These are phyloP conservation scores for Fusarium subtropicale DNA, from an alignment of 2,329 filamentous ascomycete species.

Conservation along the genomic window DNA sequence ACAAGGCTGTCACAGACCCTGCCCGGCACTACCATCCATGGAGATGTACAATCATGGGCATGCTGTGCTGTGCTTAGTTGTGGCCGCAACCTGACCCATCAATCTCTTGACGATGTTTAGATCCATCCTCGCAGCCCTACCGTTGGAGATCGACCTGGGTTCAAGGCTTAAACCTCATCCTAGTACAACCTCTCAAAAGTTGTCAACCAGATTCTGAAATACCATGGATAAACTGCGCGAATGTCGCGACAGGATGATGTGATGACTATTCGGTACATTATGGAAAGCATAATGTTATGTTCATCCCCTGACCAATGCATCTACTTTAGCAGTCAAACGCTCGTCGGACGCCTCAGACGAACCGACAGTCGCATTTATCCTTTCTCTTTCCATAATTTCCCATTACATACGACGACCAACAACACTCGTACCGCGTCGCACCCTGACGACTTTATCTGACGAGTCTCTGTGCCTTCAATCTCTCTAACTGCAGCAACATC, in stretches of 20 bases:
- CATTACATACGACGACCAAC: slow-evolving; percentile 40
- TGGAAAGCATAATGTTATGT: slow-evolving; percentile 7
- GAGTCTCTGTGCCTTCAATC: slow-evolving; percentile 48
- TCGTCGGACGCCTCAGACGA: slow-evolving; percentile 27
- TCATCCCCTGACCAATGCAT: slow-evolving; percentile 11
- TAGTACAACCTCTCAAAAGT: slow-evolving; percentile 24
- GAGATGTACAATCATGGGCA: slow-evolving; percentile 40
- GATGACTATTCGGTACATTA: slow-evolving; percentile 3
- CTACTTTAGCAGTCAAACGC: slow-evolving; percentile 6
- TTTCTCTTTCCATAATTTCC: slow-evolving; percentile 35
- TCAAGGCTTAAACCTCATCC: slow-evolving; percentile 35
- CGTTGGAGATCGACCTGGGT: slow-evolving; percentile 20
- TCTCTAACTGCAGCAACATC: slow-evolving; percentile 49
- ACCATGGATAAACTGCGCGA: slow-evolving; percentile 8
- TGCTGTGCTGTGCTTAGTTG: slow-evolving; percentile 38
- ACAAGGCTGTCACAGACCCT: slow-evolving; percentile 47
- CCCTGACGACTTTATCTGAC: slow-evolving; percentile 43
- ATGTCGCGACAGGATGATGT: slow-evolving; percentile 22
- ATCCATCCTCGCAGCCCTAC: slow-evolving; percentile 46
- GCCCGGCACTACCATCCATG: slow-evolving; percentile 45
- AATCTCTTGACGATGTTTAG: slow-evolving; percentile 38
- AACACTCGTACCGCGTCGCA: slow-evolving; percentile 42
- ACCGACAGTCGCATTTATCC: slow-evolving; percentile 19
- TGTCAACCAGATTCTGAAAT: slow-evolving; percentile 21
- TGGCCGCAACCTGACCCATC: slow-evolving; percentile 29